Percentiles rank a stretch among this genome's conserved stretches.
Evolutionary conservation across 2,329 filamentous ascomycete genomes (phyloP).

Genomic region (Paraconiothyrium brasiliense): DNA sequence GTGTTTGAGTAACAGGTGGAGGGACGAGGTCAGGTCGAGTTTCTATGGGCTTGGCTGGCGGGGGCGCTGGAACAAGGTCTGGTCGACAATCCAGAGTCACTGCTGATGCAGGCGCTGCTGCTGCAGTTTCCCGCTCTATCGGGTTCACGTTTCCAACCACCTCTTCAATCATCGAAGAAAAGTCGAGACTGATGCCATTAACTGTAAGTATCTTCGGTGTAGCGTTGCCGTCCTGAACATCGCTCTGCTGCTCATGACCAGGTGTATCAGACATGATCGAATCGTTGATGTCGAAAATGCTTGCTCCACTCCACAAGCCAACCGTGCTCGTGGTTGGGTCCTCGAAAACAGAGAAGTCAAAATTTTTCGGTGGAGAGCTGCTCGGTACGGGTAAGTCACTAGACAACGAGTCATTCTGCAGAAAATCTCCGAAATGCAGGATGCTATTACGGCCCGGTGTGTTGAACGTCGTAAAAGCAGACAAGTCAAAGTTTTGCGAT

Average conservation of each 20-base stretch:
- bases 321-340: slow-evolving; percentile 47
- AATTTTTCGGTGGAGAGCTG: slow-evolving; percentile 44
- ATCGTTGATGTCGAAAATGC: slow-evolving; percentile 45
- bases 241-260: slow-evolving; percentile 14
- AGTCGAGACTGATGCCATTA: slow-evolving; percentile 43
- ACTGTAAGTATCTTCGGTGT: slow-evolving; percentile 34
- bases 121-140: slow-evolving; percentile 12
- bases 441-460: slow-evolving; percentile 34
- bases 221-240: slow-evolving; percentile 14
- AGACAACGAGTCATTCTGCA: slow-evolving; percentile 44
- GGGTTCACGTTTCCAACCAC: slow-evolving; percentile 33
- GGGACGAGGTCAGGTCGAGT: slow-evolving; percentile 5
- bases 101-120: not conserved
- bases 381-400: slow-evolving; percentile 50
- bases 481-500: slow-evolving; percentile 42
- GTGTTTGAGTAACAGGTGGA: not conserved
- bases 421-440: slow-evolving; percentile 39
- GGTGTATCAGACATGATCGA: slow-evolving; percentile 32
- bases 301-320: slow-evolving; percentile 45
- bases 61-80: not conserved
- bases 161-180: slow-evolving; percentile 49
- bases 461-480: slow-evolving; percentile 47
- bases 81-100: not conserved
- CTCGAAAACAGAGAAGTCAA: slow-evolving; percentile 49
- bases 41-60: not conserved